phyloP scores from a whole-genome alignment of 1,284 basidiomycete genomes.

The Heterobasidion irregulare region DNA sequence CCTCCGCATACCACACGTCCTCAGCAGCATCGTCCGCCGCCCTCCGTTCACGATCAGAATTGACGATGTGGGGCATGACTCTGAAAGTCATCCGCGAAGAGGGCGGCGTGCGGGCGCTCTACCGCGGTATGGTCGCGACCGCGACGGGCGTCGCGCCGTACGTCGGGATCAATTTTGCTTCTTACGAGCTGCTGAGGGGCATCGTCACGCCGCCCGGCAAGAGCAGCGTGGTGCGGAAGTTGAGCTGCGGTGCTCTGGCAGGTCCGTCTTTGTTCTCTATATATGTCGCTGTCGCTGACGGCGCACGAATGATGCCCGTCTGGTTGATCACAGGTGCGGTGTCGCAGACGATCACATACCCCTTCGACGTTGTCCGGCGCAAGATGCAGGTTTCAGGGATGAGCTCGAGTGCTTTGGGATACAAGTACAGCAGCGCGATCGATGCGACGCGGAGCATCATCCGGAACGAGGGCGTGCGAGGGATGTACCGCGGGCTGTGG shows the following conservation, averaged over 20 bases:
- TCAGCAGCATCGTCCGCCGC: slow-evolving; percentile 35
- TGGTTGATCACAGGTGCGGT: slow-evolving; percentile 50
- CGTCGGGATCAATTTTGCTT: slow-evolving; percentile 77
- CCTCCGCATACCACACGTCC: slow-evolving; percentile 42
- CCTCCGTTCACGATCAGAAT: slow-evolving; percentile 32
- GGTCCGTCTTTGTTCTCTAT: slow-evolving; percentile 30
- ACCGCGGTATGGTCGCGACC: slow-evolving; percentile 84
- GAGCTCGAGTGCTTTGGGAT: slow-evolving; percentile 43
- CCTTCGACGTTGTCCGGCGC: slow-evolving; percentile 88
- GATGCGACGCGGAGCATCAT: slow-evolving; percentile 71
- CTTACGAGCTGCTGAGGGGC: slow-evolving; percentile 69
- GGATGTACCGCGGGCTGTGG: slow-evolving; percentile 84
- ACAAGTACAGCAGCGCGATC: slow-evolving; percentile 72
- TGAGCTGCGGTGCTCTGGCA: slow-evolving; percentile 71
- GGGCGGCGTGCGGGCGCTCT: slow-evolving; percentile 81
- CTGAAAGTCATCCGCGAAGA: slow-evolving; percentile 86
- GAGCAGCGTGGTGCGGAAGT: slow-evolving; percentile 51
- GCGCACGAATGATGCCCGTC: background rate
- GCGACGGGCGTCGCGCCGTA: slow-evolving; percentile 91
- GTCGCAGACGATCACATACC: slow-evolving; percentile 92
- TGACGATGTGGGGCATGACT: slow-evolving; percentile 87
- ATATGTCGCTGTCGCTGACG: background rate
- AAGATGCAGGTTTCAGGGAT: slow-evolving; percentile 96
- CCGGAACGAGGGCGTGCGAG: slow-evolving; percentile 63
- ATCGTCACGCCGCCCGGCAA: slow-evolving; percentile 73